A percentile compares a stretch with the other conserved stretches of the same genome.
phyloP scores from a whole-genome alignment of 108 stramenopile genomes.

The Hondaea fermentalgiana region DNA sequence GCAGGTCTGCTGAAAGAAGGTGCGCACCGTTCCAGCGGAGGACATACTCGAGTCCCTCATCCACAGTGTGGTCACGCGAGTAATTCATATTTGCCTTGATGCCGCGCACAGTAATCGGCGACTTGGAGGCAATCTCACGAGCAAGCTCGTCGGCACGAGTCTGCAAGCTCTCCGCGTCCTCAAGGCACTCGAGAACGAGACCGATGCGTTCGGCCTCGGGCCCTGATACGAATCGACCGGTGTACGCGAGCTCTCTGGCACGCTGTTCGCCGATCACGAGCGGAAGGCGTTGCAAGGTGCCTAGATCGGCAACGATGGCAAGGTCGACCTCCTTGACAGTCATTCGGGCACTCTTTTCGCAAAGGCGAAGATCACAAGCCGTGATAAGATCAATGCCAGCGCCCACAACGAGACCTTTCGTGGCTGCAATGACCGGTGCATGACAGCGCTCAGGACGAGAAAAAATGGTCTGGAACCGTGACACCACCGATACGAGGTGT shows the following conservation, averaged over 20 bases:
- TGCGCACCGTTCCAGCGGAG: background rate
- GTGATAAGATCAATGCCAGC: constrained; percentile 9
- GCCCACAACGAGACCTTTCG: background rate
- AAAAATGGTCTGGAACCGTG: background rate
- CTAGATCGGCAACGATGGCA: constrained; percentile 13
- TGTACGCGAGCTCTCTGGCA: constrained; percentile 3
- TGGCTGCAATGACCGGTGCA: background rate
- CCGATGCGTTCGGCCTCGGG: background rate
- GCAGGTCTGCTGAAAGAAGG: background rate
- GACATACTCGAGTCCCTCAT: background rate
- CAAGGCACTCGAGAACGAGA: background rate
- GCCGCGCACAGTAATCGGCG: constrained; percentile 6
- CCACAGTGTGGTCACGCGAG: background rate
- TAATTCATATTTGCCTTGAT: background rate
- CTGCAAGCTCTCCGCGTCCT: background rate
- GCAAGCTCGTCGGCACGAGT: background rate
- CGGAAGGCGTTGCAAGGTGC: constrained; percentile 4
- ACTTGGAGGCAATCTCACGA: background rate
- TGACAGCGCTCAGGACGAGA: background rate
- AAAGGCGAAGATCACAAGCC: constrained; percentile 6
- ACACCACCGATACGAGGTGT: background rate
- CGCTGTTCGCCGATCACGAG: background rate
- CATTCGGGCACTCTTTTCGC: background rate
- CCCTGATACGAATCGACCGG: background rate
- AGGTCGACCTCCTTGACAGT: constrained; percentile 15